Percentiles rank a stretch among this genome's conserved stretches.
Evolutionary conservation across 768 basidiomycete genomes (phyloP).

Genomic region (Sporobolomyces roseus): DNA sequence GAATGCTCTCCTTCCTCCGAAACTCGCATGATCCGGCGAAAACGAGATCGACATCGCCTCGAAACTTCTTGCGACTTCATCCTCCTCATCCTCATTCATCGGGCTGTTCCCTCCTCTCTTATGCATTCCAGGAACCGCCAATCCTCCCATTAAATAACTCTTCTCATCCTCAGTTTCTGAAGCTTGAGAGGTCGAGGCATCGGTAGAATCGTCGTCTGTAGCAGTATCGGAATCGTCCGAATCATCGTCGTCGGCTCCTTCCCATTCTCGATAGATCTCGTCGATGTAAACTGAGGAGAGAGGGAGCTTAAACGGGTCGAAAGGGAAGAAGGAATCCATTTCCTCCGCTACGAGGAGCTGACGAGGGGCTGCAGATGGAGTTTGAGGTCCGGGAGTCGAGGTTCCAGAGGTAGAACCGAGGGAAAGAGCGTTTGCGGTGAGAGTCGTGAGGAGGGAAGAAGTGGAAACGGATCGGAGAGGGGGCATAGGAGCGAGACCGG

Average conservation of each 20-base stretch:
- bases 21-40: constrained; percentile 27
- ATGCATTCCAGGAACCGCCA: constrained; percentile 25
- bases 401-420: constrained; percentile 11
- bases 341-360: constrained; percentile 40
- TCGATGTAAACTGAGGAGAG: constrained; percentile 72
- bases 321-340: constrained; percentile 92
- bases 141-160: constrained; percentile 21
- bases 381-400: constrained; percentile 12
- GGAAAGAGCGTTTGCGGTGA: constrained; percentile 17
- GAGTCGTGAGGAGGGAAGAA: constrained; percentile 31
- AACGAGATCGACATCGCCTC: constrained; percentile 41
- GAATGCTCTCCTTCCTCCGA: constrained; percentile 30
- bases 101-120: neutral
- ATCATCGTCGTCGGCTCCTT: constrained; percentile 65
- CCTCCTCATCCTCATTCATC: constrained; percentile 40
- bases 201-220: constrained; percentile 17
- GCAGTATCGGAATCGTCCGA: constrained; percentile 43
- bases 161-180: constrained; percentile 23
- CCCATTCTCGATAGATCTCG: constrained; percentile 86
- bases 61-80: constrained; percentile 38
- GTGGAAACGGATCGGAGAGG: constrained; percentile 38
- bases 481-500: constrained; percentile 18
- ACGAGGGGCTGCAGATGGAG: constrained; percentile 19
- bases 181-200: constrained; percentile 6
- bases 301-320: constrained; percentile 91